Base-by-base conservation (phyloP, 441 rosid genomes). In the Melastoma candidum region DNA sequence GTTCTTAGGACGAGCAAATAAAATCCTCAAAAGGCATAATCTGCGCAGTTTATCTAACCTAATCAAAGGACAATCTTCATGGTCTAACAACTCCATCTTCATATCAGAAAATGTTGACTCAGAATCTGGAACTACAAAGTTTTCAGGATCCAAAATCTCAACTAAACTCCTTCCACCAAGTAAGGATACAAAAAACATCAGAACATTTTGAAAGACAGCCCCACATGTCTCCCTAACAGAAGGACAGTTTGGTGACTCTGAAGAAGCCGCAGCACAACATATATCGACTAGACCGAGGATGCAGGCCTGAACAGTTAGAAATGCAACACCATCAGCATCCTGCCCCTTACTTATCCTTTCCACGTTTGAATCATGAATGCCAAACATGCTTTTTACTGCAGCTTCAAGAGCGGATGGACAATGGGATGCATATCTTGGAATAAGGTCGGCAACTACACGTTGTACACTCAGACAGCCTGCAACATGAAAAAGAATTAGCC, bases 391-490 rank as follows among this genome's bases (percentile, higher is more conserved):
- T 76, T 81, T 72, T 43, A 84, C 66, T 12, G 97, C 87, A 60
- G 87, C 83, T 68, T 81, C 85, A 36, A 86, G 80, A 50, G 97
- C 84, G 67, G 82, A 75, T 32, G 93, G 95, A 68, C 95, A 84
- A 72, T 77, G 71, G 2, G 80, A 74, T 45, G 82, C 90, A 72
- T 88, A 88, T 53, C 93, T 80, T 47, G 98, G 97, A 72, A 93
- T 64, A 47, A 93, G 76, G 74, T 88, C 97, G 57, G 95, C 83
- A 32, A 78, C 77, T 60, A 93, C 75, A 44, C 96, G 95, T 63
- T 84, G 92, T 53, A 74, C 97, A 41, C 98, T 86, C 41, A 75
- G 57, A 65, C 98, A 93, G 56, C 98, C 98, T 93, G 83, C 75
- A 81, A 62, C 55, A 51, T 55, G 67, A 64, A 67, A 52, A 53